Conservation (phyloP, 73 alveolate species). For the Breviolum minutum region DNA sequence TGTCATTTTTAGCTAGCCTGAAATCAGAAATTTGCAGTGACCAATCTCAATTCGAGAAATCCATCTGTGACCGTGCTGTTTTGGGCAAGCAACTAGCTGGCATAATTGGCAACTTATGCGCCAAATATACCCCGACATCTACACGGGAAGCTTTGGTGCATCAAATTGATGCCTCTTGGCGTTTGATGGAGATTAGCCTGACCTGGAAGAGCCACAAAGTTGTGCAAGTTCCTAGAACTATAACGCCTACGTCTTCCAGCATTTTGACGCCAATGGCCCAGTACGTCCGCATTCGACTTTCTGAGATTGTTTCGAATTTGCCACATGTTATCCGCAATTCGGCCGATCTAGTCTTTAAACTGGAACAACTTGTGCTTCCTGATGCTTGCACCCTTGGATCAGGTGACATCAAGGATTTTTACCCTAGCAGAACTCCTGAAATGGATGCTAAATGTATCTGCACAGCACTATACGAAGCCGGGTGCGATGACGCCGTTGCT, state of each 20-base stretch:
- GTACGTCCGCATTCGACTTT: background rate
- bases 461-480: background rate
- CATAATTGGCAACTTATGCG: background rate
- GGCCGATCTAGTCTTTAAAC: background rate
- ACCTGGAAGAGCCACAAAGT: constrained; percentile 52
- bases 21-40: background rate
- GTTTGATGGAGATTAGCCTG: background rate
- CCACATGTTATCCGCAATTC: background rate
- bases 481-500: background rate
- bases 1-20: background rate
- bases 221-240: constrained; percentile 5
- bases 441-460: constrained; percentile 1
- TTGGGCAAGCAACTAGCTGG: background rate
- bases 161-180: background rate
- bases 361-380: background rate
- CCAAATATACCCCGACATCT: background rate
- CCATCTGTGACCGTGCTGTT: background rate
- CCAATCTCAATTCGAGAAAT: background rate
- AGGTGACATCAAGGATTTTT: constrained; percentile 12
- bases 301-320: background rate
- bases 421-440: constrained; percentile 21
- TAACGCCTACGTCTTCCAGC: constrained; percentile 6
- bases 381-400: background rate
- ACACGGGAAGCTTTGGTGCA: background rate
- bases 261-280: constrained; percentile 35